Evolutionary conservation across 1,139 yeast species (phyloP), one percentile per base, ranked within the genome.

Genomic region (Kluyveromyces sp.): DNA sequence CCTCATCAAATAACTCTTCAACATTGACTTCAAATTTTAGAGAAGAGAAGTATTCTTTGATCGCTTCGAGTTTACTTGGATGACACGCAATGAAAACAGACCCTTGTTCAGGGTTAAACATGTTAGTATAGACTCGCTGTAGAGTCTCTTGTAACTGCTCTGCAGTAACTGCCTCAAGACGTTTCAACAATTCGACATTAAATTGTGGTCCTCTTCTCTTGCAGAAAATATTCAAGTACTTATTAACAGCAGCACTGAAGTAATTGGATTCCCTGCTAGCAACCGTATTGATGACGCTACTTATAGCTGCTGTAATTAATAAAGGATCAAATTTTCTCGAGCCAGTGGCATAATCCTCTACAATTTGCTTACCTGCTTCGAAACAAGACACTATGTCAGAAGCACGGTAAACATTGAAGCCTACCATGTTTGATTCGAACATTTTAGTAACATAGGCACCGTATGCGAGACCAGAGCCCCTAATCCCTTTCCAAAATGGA

Each of bases 381-480:
- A 83, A 80, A 3, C 95, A 88, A 52, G 79, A 78, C 44, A 77
- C 71, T 1, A 84, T 78, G 62, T 94, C 96, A 0, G 95, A 77
- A 13, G 95, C 96, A 51, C 96, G 74, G 58, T 86, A 86, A 22
- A 92, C 71, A 40, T 73, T 73, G 56, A 81, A 84, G 9, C 73
- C 71, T 47, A 89, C 65, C 41, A 73, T 75, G 2, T 95, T 94
- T 30, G 77, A 68, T 52, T 88, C 96, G 15, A 77, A 59, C 52
- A 74, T 73, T 43, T 78, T 70, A 26, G 71, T 61, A 50, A 87
- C 71, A 45, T 68, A 71, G 1, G 92, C 94, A 28, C 96, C 96
- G 63, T 94, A 94, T 0, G 97, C 97, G 43, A 87, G 70, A 1
- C 99, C 99, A 1, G 89, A 77, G 33, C 99, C 99, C 65, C 99